Evolutionary conservation across 495 filamentous ascomycete genomes (phyloP).

Genomic region (Trichoderma orchidacearum): DNA sequence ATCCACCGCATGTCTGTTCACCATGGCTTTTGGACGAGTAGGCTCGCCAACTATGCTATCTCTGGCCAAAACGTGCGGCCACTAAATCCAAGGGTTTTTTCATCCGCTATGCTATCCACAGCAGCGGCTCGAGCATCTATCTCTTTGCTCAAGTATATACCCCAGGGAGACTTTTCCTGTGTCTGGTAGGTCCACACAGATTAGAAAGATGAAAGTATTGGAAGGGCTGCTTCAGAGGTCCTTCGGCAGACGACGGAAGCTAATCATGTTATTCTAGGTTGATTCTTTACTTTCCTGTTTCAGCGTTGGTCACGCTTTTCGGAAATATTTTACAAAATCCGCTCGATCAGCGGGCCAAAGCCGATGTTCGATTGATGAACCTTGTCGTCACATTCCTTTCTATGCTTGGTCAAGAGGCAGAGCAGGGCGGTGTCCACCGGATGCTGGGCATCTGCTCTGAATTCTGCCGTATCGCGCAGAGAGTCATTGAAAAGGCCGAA

Average conservation of each 20-base stretch:
- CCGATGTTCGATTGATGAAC: constrained; percentile 83
- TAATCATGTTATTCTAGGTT: constrained; percentile 43
- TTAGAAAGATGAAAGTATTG: background rate
- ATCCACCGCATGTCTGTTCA: constrained; percentile 98
- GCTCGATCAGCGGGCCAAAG: constrained; percentile 71
- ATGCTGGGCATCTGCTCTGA: constrained; percentile 90
- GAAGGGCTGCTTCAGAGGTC: too few relatives aligned
- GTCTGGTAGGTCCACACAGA: constrained; percentile 59
- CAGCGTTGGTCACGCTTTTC: constrained; percentile 87
- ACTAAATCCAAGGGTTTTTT: constrained; percentile 85
- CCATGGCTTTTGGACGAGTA: constrained; percentile 95
- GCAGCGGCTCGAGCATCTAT: constrained; percentile 87
- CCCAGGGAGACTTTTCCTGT: constrained; percentile 84
- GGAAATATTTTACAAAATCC: constrained; percentile 97
- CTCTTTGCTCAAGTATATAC: constrained; percentile 87
- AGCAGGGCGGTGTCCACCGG: constrained; percentile 74
- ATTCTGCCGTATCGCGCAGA: constrained; percentile 86
- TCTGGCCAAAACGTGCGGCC: constrained; percentile 82
- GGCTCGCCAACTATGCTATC: constrained; percentile 88
- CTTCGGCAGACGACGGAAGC: constrained; percentile 8
- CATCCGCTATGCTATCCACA: constrained; percentile 85
- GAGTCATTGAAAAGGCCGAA: constrained; percentile 83
- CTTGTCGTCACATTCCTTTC: constrained; percentile 80
- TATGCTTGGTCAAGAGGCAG: constrained; percentile 56
- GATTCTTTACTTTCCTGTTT: constrained; percentile 94